Base-by-base conservation (phyloP, 139 green algal species). In the Chlorella sp. region DNA sequence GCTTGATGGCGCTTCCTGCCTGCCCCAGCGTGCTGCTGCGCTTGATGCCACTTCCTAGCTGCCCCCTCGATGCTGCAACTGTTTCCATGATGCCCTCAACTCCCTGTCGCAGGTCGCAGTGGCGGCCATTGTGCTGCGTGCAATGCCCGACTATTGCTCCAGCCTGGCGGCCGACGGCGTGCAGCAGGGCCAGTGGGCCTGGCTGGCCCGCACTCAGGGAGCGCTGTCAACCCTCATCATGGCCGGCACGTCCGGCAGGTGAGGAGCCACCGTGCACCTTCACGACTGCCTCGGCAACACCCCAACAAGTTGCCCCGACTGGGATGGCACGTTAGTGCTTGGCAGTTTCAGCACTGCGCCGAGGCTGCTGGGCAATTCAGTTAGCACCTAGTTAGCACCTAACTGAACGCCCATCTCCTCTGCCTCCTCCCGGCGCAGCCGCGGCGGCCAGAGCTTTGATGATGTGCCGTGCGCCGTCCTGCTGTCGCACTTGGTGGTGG, bases 121-220 rank as follows among this genome's bases (percentile, higher is more conserved):
- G 16, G 72, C 72, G 23, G 2, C 41, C 5, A 44, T 80, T 9
- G 28, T 80, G 32, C n/a, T 80, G 44, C 28, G 72, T 2, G 41
- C 41, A 4, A 64, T 25, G 32, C 72, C 72, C 0, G 72, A 25
- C 28, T 80, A 80, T 44, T 80, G 72, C 72, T 25, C 44, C 72
- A 39, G 23, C 47, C n/a, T 80, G 72, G 44, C 44, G 17, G 44
- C 72, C n/a, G 72, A 80, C n/a, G 72, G 72, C 44, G 41, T 80
- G 44, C 72, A 38, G 72, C 44, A 30, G 9, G 15, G 5, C 21
- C n/a, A 80, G 28, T 63, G 41, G 26, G 23, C 16, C 28, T 36
- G 28, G 72, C 72, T 80, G 72, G 41, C 72, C 32, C 17, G 16
- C 21, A 13, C 18, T 13, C 72, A 65, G 47, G 72, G 25, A 0